Evolutionary conservation across 2,329 filamentous ascomycete genomes (phyloP).

Genomic region (Tolypocladium guangdongense): DNA sequence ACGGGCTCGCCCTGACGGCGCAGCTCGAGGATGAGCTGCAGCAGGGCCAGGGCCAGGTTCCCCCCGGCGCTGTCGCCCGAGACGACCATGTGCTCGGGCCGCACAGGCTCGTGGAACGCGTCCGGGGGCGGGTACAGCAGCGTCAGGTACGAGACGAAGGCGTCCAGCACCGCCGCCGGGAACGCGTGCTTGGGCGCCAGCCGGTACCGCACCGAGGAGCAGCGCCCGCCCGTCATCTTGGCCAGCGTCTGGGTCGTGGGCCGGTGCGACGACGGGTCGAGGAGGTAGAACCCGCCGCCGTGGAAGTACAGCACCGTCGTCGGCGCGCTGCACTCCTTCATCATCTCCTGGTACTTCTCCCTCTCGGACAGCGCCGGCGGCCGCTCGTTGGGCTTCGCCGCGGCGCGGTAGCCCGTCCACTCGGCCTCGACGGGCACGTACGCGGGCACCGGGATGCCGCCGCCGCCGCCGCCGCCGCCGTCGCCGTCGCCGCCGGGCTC

Average conservation of each 20-base stretch:
- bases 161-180: slow-evolving; percentile 63
- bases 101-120: slow-evolving; percentile 55
- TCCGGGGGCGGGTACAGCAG: slow-evolving; percentile 61
- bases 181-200: slow-evolving; percentile 67
- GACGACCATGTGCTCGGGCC: slow-evolving; percentile 56
- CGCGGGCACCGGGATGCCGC: slow-evolving; percentile 32
- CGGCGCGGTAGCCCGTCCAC: slow-evolving; percentile 61
- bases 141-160: slow-evolving; percentile 59
- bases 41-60: slow-evolving; percentile 54
- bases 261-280: slow-evolving; percentile 60
- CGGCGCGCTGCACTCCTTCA: slow-evolving; percentile 53
- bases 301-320: slow-evolving; percentile 65
- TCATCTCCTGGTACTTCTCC: slow-evolving; percentile 54
- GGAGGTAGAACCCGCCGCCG: slow-evolving; percentile 63
- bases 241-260: slow-evolving; percentile 48
- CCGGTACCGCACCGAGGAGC: slow-evolving; percentile 64
- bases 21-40: slow-evolving; percentile 59
- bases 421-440: slow-evolving; percentile 54
- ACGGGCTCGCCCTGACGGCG: slow-evolving; percentile 34
- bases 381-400: slow-evolving; percentile 35
- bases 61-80: slow-evolving; percentile 68
- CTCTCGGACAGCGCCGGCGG: slow-evolving; percentile 48
- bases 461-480: slow-evolving; percentile 2
- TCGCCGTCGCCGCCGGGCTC: slow-evolving; percentile 5
- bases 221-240: slow-evolving; percentile 53